These are phyloP conservation scores for Blastobotrys buckinghamii DNA, from an alignment of 1,139 yeast genomes.

Conservation along the genomic window DNA sequence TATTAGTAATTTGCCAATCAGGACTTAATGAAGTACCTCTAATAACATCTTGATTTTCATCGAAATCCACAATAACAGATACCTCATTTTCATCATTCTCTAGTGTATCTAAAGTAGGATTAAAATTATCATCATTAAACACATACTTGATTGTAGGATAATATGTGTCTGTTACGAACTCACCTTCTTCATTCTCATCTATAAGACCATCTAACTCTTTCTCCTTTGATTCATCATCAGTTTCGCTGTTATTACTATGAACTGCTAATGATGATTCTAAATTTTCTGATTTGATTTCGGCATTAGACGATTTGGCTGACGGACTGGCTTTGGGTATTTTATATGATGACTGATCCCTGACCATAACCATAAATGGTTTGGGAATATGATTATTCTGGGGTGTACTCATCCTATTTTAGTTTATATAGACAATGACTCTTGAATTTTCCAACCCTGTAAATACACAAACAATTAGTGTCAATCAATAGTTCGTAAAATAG, in stretches of 20 bases:
- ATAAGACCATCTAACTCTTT: neutral
- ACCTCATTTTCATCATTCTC: slow-evolving; percentile 29
- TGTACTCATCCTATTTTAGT: too few species aligned
- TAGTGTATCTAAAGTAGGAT: slow-evolving; percentile 32
- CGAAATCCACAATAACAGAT: slow-evolving; percentile 35
- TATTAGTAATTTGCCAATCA: slow-evolving; percentile 35
- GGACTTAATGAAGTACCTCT: slow-evolving; percentile 33
- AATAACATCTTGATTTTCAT: slow-evolving; percentile 29
- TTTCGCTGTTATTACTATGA: neutral
- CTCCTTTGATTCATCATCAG: neutral
- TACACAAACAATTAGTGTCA: too few species aligned
- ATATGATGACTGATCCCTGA: slow-evolving; percentile 6
- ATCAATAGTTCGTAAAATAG: too few species aligned
- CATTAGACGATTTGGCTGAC: neutral
- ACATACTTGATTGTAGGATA: slow-evolving; percentile 37
- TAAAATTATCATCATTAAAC: slow-evolving; percentile 35
- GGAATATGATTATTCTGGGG: neutral
- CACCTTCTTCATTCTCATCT: neutral
- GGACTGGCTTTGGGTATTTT: slow-evolving; percentile 1
- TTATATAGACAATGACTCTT: too few species aligned
- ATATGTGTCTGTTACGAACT: slow-evolving; percentile 13
- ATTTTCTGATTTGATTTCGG: neutral
- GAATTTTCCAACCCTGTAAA: too few species aligned
- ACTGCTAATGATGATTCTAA: neutral
- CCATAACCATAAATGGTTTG: slow-evolving; percentile 8